Evolutionary conservation across 257 asterid species (phyloP).

Genomic region (Solanum boliviense): DNA sequence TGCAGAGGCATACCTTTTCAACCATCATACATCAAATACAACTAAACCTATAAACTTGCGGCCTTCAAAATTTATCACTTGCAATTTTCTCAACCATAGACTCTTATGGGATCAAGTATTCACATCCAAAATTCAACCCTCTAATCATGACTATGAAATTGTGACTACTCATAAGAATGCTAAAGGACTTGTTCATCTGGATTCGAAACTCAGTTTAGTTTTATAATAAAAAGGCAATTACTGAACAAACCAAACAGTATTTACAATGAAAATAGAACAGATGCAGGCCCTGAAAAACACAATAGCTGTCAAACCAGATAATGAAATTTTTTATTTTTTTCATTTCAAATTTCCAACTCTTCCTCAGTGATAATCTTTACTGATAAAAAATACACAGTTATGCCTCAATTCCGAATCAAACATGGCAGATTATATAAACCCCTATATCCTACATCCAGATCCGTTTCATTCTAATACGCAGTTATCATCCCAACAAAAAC

Average conservation of each 20-base stretch:
- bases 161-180: background rate
- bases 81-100: background rate
- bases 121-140: background rate
- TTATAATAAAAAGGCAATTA: background rate
- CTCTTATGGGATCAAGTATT: background rate
- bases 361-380: background rate
- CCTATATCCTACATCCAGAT: background rate
- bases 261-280: background rate
- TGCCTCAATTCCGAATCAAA: background rate
- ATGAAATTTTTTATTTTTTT: background rate
- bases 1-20: background rate
- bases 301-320: background rate
- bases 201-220: too few relatives aligned
- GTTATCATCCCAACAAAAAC: background rate
- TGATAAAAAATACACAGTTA: background rate
- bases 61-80: background rate
- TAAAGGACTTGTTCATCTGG: background rate
- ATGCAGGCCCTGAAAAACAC: background rate
- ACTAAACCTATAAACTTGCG: background rate
- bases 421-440: background rate
- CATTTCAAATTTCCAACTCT: background rate
- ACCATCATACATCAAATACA: background rate
- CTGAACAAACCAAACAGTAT: background rate
- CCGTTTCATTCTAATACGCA: background rate
- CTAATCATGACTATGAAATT: background rate